Conservation (phyloP, 1,284 basidiomycete species). For the Ganoderma sinense region DNA sequence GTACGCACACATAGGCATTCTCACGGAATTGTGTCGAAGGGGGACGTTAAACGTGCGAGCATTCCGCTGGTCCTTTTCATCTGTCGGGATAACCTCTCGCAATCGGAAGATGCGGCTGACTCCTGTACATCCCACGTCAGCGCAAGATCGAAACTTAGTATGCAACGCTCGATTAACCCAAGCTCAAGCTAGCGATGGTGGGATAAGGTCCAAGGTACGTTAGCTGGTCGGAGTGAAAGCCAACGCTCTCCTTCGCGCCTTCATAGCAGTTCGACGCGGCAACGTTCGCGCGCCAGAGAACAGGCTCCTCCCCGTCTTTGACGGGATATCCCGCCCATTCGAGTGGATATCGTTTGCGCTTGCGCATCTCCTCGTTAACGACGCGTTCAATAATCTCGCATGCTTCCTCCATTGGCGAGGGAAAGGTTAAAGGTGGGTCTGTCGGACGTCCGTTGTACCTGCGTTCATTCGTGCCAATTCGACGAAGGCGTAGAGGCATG, state of each 20-base stretch:
- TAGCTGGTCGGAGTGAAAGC: slow-evolving; percentile 82
- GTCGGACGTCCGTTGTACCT: slow-evolving; percentile 84
- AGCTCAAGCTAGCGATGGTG: slow-evolving; percentile 91
- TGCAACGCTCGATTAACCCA: slow-evolving; percentile 60
- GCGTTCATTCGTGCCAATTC: neutral
- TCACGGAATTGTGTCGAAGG: slow-evolving; percentile 84
- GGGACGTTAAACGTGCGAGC: slow-evolving; percentile 87
- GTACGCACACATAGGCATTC: neutral
- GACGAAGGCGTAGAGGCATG: too few relatives aligned
- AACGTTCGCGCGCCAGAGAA: slow-evolving; percentile 86
- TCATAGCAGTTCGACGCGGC: slow-evolving; percentile 92
- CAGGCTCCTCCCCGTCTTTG: slow-evolving; percentile 40
- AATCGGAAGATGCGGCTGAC: slow-evolving; percentile 74
- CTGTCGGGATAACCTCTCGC: slow-evolving; percentile 73
- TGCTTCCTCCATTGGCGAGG: slow-evolving; percentile 79
- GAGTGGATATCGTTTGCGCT: slow-evolving; percentile 66
- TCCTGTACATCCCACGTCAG: slow-evolving; percentile 7
- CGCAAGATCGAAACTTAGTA: neutral
- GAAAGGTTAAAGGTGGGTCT: slow-evolving; percentile 67
- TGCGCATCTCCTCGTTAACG: slow-evolving; percentile 79
- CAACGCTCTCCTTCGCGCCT: slow-evolving; percentile 86
- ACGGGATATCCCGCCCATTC: slow-evolving; percentile 73
- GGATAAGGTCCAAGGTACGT: slow-evolving; percentile 91
- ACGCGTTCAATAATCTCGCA: slow-evolving; percentile 78
- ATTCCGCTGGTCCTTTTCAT: slow-evolving; percentile 58